Conservation (phyloP, 2,329 filamentous ascomycete species). For the Venturia asperata region DNA sequence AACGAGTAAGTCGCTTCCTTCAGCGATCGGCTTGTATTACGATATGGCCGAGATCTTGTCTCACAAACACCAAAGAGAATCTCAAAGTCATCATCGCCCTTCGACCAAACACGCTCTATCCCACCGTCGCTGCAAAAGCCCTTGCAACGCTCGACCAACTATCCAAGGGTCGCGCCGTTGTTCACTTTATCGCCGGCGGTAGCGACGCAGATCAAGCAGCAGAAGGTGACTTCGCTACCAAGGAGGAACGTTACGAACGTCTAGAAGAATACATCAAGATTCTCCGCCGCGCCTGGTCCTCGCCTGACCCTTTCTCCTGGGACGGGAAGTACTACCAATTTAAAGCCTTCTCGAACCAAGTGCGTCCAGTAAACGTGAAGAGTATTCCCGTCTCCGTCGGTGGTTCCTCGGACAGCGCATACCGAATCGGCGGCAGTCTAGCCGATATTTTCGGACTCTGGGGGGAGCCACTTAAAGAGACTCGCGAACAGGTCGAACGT, state of each 20-base stretch:
- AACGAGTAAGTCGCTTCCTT: slow-evolving; percentile 34
- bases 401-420: slow-evolving; percentile 52
- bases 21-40: background rate
- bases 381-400: slow-evolving; percentile 53
- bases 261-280: slow-evolving; percentile 58
- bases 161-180: slow-evolving; percentile 50
- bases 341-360: slow-evolving; percentile 50
- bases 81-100: slow-evolving; percentile 56
- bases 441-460: slow-evolving; percentile 58
- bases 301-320: slow-evolving; percentile 54
- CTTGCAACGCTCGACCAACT: slow-evolving; percentile 56
- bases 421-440: slow-evolving; percentile 51
- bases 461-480: slow-evolving; percentile 58
- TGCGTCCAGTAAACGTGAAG: slow-evolving; percentile 45
- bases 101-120: slow-evolving; percentile 55
- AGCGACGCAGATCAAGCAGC: slow-evolving; percentile 53
- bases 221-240: slow-evolving; percentile 53
- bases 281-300: slow-evolving; percentile 51
- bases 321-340: slow-evolving; percentile 54
- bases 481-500: slow-evolving; percentile 54
- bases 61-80: slow-evolving; percentile 32
- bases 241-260: slow-evolving; percentile 51
- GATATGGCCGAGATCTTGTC: background rate
- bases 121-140: slow-evolving; percentile 55
- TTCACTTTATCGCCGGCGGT: slow-evolving; percentile 57